Conservation (phyloP, 345 rosid species). For the Nasturtium officinale region DNA sequence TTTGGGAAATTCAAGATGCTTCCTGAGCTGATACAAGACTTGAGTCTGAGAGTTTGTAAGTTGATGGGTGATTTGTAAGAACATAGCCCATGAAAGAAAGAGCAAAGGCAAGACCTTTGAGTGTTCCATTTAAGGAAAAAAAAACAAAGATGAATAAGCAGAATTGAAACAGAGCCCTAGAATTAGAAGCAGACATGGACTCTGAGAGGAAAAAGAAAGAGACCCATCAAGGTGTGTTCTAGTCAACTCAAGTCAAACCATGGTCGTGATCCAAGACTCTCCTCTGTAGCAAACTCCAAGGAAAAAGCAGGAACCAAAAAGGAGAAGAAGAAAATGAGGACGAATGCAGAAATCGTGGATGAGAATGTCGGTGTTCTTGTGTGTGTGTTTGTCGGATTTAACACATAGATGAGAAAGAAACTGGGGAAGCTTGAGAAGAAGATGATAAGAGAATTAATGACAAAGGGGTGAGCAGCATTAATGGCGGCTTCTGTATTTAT, state of each 20-base stretch:
- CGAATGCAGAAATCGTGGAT: constrained; percentile 28
- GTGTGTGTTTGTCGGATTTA: constrained; percentile 38
- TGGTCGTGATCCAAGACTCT: constrained; percentile 44
- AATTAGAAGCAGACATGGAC: constrained; percentile 25
- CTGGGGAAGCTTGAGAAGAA: constrained; percentile 36
- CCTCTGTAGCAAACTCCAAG: constrained; percentile 24
- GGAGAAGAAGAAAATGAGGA: background rate
- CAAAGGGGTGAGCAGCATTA: constrained; percentile 40
- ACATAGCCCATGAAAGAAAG: constrained; percentile 50
- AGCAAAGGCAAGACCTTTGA: constrained; percentile 43
- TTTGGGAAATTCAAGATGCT: constrained; percentile 83
- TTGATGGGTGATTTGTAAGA: constrained; percentile 51
- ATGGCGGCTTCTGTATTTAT: constrained; percentile 35
- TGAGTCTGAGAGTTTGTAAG: constrained; percentile 66
- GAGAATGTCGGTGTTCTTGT: constrained; percentile 34
- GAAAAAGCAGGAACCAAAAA: constrained; percentile 10
- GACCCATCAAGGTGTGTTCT: constrained; percentile 16
- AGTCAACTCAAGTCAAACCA: constrained; percentile 34
- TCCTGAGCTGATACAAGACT: constrained; percentile 71
- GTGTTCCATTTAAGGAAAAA: constrained; percentile 42
- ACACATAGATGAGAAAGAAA: constrained; percentile 37
- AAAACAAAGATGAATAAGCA: constrained; percentile 10
- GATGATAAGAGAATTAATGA: constrained; percentile 42
- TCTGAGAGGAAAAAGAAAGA: constrained; percentile 25
- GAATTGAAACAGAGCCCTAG: constrained; percentile 39